phyloP scores from a whole-genome alignment of 306 rosid species.

The Leucaena leucocephala region DNA sequence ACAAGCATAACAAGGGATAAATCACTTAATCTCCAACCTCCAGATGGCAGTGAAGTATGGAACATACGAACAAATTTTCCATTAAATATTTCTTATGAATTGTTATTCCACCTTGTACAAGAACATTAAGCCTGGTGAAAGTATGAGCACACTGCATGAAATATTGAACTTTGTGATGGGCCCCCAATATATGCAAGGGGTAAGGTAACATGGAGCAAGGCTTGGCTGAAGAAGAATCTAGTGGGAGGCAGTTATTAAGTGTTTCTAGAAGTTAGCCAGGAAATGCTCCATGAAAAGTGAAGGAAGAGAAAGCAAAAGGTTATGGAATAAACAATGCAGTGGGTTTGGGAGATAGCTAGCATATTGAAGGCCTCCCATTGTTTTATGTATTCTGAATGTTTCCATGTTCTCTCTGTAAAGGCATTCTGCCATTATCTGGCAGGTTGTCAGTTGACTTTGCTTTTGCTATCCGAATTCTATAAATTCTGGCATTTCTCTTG shows the following conservation, averaged over 20 bases:
- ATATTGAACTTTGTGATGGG: not conserved
- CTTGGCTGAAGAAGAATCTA: too few relatives aligned
- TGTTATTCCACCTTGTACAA: slow-evolving; percentile 5
- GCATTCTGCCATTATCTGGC: not conserved
- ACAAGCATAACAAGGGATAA: not conserved
- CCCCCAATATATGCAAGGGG: not conserved
- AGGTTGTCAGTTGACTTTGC: not conserved
- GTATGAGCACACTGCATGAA: slow-evolving; percentile 1
- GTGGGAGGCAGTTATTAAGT: not conserved
- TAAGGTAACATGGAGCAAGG: not conserved
- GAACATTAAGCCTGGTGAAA: not conserved
- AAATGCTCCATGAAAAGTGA: not conserved
- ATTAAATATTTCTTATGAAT: not conserved
- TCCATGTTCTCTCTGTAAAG: not conserved
- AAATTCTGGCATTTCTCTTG: not conserved
- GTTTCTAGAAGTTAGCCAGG: not conserved
- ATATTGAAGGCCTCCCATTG: not conserved
- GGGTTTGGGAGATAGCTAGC: not conserved
- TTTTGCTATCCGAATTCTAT: not conserved
- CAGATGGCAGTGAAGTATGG: not conserved
- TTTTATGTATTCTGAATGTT: not conserved
- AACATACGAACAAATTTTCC: not conserved
- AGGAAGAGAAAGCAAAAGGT: not conserved
- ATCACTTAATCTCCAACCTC: not conserved
- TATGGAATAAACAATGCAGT: not conserved